Evolutionary conservation across 2,329 filamentous ascomycete genomes (phyloP).

Genomic region (Westerdykella sp.): DNA sequence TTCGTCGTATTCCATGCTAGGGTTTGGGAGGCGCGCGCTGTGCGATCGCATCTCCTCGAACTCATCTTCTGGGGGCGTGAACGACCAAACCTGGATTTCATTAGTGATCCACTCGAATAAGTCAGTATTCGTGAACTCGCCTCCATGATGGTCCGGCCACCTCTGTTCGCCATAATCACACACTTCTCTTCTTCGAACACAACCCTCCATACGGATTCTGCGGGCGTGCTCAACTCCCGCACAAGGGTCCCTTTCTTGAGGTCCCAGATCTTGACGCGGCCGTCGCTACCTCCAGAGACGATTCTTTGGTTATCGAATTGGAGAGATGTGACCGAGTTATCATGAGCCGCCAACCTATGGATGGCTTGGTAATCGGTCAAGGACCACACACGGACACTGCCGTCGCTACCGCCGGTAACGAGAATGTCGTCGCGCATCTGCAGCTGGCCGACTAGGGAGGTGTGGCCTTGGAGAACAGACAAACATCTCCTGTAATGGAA

Average conservation of each 20-base stretch:
- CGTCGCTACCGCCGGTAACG: constrained; percentile 93
- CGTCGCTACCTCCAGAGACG: constrained; percentile 92
- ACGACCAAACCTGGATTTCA: constrained; percentile 73
- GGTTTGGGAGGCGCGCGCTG: constrained; percentile 41
- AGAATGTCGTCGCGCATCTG: constrained; percentile 93
- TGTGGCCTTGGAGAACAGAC: constrained; percentile 92
- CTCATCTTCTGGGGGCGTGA: constrained; percentile 68
- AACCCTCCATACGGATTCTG: constrained; percentile 94
- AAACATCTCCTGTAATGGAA: constrained; percentile 56
- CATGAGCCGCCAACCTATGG: constrained; percentile 89
- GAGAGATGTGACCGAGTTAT: constrained; percentile 95
- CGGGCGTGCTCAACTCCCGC: constrained; percentile 81
- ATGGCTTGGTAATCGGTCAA: constrained; percentile 85
- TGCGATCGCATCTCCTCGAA: constrained; percentile 32
- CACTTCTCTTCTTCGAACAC: constrained; percentile 98
- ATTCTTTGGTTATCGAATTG: constrained; percentile 96
- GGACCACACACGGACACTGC: constrained; percentile 94
- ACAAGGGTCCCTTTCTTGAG: constrained; percentile 85
- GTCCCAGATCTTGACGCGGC: constrained; percentile 98
- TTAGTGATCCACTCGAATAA: neutral
- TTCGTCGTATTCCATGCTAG: constrained; percentile 26
- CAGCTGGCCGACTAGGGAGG: constrained; percentile 89
- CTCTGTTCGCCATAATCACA: constrained; percentile 84
- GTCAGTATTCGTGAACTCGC: constrained; percentile 49
- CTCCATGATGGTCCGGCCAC: constrained; percentile 92